phyloP scores from a whole-genome alignment of 1,284 basidiomycete genomes.

The Puccinia triticina region DNA sequence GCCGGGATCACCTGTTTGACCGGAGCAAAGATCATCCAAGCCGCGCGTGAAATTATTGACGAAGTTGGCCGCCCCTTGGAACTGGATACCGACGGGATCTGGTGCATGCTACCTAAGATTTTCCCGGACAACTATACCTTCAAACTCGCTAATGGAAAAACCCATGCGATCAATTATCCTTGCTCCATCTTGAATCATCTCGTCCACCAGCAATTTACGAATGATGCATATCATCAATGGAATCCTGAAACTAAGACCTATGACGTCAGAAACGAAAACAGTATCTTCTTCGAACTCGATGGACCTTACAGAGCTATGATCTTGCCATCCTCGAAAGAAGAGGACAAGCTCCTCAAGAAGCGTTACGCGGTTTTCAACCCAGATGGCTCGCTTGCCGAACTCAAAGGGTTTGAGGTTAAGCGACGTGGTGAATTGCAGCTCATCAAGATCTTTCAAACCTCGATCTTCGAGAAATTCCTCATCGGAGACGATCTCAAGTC shows the following conservation, averaged over 20 bases:
- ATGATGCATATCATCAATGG: conserved; percentile 95
- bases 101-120: conserved; percentile 98
- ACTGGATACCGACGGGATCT: conserved; percentile 98
- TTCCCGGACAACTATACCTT: conserved; percentile 99
- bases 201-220: conserved; percentile 92
- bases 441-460: conserved; percentile 99
- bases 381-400: conserved; percentile 91
- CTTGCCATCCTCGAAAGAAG: conserved; percentile 96
- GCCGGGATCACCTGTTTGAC: conserved; percentile 98
- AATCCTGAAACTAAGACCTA: conserved; percentile 79
- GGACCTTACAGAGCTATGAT: conserved; percentile 99
- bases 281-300: conserved; percentile 99
- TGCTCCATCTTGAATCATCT: conserved; percentile 99
- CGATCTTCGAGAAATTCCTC: conserved; percentile 97
- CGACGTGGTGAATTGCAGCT: conserved; percentile 95
- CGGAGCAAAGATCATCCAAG: conserved; percentile 98
- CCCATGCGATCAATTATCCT: conserved; percentile 90
- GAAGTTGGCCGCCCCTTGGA: conserved; percentile 96
- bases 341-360: conserved; percentile 98
- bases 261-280: conserved; percentile 89
- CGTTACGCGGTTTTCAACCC: conserved; percentile 99
- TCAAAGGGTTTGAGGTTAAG: conserved; percentile 99
- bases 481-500: conserved; percentile 89
- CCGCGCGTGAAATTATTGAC: conserved; percentile 94
- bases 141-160: conserved; percentile 83